Evolutionary conservation across 1,284 basidiomycete genomes (phyloP).

Genomic region (Somion occarium): DNA sequence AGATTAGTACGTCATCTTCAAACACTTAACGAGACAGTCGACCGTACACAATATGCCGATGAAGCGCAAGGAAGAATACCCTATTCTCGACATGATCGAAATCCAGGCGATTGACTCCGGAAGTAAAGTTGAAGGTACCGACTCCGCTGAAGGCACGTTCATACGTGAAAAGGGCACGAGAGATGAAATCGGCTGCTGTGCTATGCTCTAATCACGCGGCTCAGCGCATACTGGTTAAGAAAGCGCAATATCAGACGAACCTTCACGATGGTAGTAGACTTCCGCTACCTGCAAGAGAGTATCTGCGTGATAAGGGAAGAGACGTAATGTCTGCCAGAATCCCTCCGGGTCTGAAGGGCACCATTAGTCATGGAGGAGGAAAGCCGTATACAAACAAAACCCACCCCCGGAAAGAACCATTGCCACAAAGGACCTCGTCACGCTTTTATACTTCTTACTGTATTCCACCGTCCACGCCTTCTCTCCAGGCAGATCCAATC

Average conservation of each 20-base stretch:
- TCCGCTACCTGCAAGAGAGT: conserved; percentile 86
- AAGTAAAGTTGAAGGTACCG: conserved; percentile 78
- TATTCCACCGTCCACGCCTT: conserved; percentile 88
- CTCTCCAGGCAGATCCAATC: conserved; percentile 42
- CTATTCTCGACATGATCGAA: conserved; percentile 84
- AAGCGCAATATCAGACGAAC: conserved; percentile 32
- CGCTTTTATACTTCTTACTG: conserved; percentile 74
- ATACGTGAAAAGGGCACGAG: conserved; percentile 85
- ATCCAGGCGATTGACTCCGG: conserved; percentile 77
- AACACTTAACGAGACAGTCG: no score
- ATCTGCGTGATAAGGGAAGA: conserved; percentile 83
- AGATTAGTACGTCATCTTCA: conserved; percentile 12
- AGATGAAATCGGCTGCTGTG: conserved; percentile 80
- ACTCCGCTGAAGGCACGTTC: conserved; percentile 82
- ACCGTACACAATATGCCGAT: conserved; percentile 70
- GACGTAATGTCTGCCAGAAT: conserved; percentile 52
- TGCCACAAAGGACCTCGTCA: conserved; percentile 76
- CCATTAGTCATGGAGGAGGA: no score
- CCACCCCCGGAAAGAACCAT: conserved; percentile 76
- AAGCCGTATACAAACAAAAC: no score
- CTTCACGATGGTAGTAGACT: conserved; percentile 80
- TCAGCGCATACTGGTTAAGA: background rate
- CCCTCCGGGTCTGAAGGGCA: conserved; percentile 56
- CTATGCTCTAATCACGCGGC: conserved; percentile 61
- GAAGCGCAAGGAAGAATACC: conserved; percentile 80